Evolutionary conservation across 352 stramenopile genomes (phyloP), one percentile per base, ranked within the genome.

Genomic region (Globisporangium viniferum): DNA sequence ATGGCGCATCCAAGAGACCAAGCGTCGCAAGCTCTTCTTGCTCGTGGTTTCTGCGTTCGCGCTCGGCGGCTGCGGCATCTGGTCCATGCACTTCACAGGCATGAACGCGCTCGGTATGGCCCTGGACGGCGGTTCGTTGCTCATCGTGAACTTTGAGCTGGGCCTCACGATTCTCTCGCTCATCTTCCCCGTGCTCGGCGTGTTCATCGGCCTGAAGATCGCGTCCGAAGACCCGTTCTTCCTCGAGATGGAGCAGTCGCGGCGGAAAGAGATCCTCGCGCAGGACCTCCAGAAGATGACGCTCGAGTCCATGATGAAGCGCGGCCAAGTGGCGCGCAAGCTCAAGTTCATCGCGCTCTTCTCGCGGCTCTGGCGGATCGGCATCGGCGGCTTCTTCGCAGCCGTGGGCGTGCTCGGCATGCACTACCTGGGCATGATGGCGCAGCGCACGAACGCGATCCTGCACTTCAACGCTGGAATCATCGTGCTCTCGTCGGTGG

Each of bases 371-470:
- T 81, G 73, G 62, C 72, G 78, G 5, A 90, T 90, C 61, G 69
- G 76, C 8, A 60, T 79, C 6, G 81, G 80, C 9, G 79, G 78
- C 2, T 36, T 88, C 9, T 85, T 86, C 27, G 80, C 84, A 1
- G 81, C 80, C 1, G 56, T 90, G 3, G 84, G 84, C 7, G 81
- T 92, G 8, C 77, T 92, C 14, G 80, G 82, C 2, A 92, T 92
- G 84, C 84, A 90, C 63, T 92, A 89, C 71, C 58, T 90, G n/a
- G 84, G 81, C 12, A 92, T 92, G 84, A 73, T 88, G 69, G 84
- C 78, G 1, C 78, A 90, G 65, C 82, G 80, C 57, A 72, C 79
- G 15, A 72, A 82, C 31, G 61, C 74, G 0, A 60, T 63, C 5
- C 81, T 88, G 78, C 67, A 65, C 3, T 78, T 84, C 24, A 68